phyloP scores from a whole-genome alignment of 805 yeast genomes.

The Cyberlindnera mississippiensis region DNA sequence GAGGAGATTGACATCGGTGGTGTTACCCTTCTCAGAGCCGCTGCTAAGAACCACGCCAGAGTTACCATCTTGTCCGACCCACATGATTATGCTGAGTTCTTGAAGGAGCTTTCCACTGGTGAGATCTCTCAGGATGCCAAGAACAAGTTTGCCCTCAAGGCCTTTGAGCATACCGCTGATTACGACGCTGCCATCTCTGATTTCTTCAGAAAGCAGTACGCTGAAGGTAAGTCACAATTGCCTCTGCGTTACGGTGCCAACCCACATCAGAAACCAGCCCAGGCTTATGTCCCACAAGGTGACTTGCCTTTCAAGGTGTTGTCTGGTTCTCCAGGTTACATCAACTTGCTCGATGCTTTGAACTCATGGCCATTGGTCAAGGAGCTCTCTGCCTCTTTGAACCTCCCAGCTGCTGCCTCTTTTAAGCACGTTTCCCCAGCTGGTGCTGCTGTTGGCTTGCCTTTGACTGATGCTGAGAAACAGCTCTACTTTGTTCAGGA shows the following conservation, averaged over 20 bases:
- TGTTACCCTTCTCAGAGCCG: conserved; percentile 95
- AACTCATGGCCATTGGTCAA: conserved; percentile 99
- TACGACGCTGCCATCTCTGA: conserved; percentile 95
- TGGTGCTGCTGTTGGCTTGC: conserved; percentile 96
- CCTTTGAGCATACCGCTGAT: conserved; percentile 97
- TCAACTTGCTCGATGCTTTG: conserved; percentile 91
- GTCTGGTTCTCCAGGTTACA: conserved; percentile 95
- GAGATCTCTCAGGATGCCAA: conserved; percentile 69
- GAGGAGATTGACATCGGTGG: conserved; percentile 99
- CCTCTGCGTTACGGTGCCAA: conserved; percentile 97
- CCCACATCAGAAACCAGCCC: conserved; percentile 99
- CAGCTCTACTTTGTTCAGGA: conserved; percentile 93
- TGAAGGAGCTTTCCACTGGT: conserved; percentile 70
- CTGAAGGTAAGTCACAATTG: conserved; percentile 84
- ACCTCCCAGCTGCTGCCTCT: conserved; percentile 97
- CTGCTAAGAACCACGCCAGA: conserved; percentile 96
- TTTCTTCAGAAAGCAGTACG: conserved; percentile 94
- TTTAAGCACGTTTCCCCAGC: conserved; percentile 99
- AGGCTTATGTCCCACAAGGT: conserved; percentile 85
- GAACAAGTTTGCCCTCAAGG: conserved; percentile 87
- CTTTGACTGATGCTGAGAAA: conserved; percentile 86
- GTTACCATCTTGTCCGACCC: conserved; percentile 96
- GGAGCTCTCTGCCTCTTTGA: conserved; percentile 90
- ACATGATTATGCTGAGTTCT: conserved; percentile 80
- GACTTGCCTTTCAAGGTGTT: conserved; percentile 92